Conservation (phyloP, 768 basidiomycete genomes). For the Termitomyces eurrhizus region DNA sequence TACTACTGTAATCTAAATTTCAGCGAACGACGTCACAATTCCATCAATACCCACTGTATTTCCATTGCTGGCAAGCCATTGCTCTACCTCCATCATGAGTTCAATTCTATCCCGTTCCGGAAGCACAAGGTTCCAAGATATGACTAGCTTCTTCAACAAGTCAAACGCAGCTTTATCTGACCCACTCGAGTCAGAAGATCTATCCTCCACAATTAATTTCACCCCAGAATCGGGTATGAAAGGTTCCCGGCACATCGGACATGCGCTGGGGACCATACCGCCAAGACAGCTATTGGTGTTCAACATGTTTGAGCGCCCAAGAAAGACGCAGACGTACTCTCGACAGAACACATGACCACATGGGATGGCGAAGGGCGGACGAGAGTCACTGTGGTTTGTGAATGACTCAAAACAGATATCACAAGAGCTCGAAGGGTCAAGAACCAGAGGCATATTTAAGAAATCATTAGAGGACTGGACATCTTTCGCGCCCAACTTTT, state of each 20-base stretch:
- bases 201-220: constrained; percentile 9
- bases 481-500: neutral
- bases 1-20: neutral
- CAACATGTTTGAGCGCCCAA: neutral
- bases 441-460: constrained; percentile 36
- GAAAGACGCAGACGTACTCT: constrained; percentile 38
- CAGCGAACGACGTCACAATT: neutral
- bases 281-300: constrained; percentile 8
- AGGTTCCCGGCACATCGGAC: constrained; percentile 14
- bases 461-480: neutral
- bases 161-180: neutral
- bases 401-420: constrained; percentile 73
- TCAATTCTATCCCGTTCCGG: neutral
- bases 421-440: constrained; percentile 67
- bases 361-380: constrained; percentile 63
- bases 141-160: constrained; percentile 4
- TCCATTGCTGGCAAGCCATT: constrained; percentile 2
- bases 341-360: constrained; percentile 78
- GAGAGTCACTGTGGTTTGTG: constrained; percentile 39
- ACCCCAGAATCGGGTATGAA: constrained; percentile 3
- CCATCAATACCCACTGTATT: neutral
- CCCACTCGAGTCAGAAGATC: neutral
- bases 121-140: constrained; percentile 2
- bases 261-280: constrained; percentile 8
- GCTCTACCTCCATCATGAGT: constrained; percentile 5